A percentile compares a stretch with the other conserved stretches of the same genome.
phyloP scores from a whole-genome alignment of 2,329 filamentous ascomycete species.

The Paracoccidioides brasiliensis region DNA sequence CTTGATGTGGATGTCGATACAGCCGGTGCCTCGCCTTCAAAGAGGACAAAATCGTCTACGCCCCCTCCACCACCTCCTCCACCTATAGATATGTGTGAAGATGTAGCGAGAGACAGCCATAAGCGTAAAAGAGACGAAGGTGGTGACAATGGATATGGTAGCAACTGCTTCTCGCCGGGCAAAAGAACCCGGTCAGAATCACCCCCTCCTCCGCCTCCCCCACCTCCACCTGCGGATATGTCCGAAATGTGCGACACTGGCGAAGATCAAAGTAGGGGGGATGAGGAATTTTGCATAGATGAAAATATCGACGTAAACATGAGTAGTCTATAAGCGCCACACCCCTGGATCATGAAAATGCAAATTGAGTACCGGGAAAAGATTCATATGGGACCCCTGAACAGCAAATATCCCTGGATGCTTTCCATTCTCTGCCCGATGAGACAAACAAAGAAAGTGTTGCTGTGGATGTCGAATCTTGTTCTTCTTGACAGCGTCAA shows the following conservation, averaged over 20 bases:
- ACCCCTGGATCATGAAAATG: neutral
- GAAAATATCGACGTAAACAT: neutral
- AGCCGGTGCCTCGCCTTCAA: conserved; percentile 38
- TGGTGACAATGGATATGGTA: conserved; percentile 12
- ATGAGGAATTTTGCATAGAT: conserved; percentile 4
- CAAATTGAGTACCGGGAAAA: neutral
- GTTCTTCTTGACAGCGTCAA: neutral
- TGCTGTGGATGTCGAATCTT: neutral
- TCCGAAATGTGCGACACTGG: conserved; percentile 14
- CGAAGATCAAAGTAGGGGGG: conserved; percentile 7
- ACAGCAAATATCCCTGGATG: neutral
- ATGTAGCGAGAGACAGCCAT: conserved; percentile 9
- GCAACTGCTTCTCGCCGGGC: conserved; percentile 9
- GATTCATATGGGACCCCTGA: neutral
- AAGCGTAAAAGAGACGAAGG: conserved; percentile 13
- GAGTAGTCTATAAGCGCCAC: neutral
- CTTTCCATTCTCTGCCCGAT: neutral
- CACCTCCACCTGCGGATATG: conserved; percentile 17
- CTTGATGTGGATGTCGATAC: conserved; percentile 25
- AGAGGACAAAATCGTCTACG: conserved; percentile 39
- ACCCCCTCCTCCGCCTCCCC: conserved; percentile 19
- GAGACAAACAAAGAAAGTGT: neutral
- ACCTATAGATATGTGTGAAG: conserved; percentile 12
- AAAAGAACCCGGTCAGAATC: conserved; percentile 13
- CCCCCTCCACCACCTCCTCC: conserved; percentile 25